These are phyloP conservation scores for Brassica nigra DNA, from an alignment of 345 rosid species.

Conservation along the genomic window DNA sequence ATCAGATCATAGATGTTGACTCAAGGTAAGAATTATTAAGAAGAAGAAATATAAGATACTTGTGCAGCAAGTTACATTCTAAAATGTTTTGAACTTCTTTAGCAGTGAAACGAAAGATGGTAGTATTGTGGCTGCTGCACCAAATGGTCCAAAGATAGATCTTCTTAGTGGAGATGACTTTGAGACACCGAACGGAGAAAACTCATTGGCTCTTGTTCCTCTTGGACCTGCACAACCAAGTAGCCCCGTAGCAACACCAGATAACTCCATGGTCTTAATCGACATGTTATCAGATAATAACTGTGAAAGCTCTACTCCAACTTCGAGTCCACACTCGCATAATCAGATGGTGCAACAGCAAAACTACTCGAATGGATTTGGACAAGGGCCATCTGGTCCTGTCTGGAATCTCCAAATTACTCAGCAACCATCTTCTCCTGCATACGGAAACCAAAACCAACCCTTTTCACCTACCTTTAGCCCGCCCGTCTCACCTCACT, in stretches of 20 bases:
- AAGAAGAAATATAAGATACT: not conserved
- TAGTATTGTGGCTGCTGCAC: conserved; percentile 60
- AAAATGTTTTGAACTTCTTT: conserved; percentile 1
- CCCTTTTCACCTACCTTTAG: conserved; percentile 39
- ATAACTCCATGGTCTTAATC: conserved; percentile 81
- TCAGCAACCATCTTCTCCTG: conserved; percentile 73
- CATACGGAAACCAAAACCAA: conserved; percentile 56
- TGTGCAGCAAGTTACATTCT: conserved; percentile 14
- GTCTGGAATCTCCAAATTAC: conserved; percentile 75
- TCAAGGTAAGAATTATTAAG: conserved; percentile 24
- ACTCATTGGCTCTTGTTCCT: conserved; percentile 71
- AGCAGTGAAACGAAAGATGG: conserved; percentile 33
- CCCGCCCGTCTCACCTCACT: conserved; percentile 37
- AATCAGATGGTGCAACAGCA: conserved; percentile 32
- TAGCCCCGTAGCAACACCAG: conserved; percentile 56
- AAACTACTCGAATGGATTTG: conserved; percentile 50
- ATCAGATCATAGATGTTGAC: conserved; percentile 54
- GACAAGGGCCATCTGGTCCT: conserved; percentile 52
- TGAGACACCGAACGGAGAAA: conserved; percentile 28
- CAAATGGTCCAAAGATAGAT: conserved; percentile 79
- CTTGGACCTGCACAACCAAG: conserved; percentile 65
- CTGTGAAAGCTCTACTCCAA: conserved; percentile 40
- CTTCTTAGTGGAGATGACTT: conserved; percentile 76
- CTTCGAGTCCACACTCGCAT: conserved; percentile 21
- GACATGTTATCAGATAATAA: conserved; percentile 77